A percentile compares a stretch with the other conserved stretches of the same genome.
phyloP scores from a whole-genome alignment of 2,329 filamentous ascomycete genomes.

The Juglanconis sp. region DNA sequence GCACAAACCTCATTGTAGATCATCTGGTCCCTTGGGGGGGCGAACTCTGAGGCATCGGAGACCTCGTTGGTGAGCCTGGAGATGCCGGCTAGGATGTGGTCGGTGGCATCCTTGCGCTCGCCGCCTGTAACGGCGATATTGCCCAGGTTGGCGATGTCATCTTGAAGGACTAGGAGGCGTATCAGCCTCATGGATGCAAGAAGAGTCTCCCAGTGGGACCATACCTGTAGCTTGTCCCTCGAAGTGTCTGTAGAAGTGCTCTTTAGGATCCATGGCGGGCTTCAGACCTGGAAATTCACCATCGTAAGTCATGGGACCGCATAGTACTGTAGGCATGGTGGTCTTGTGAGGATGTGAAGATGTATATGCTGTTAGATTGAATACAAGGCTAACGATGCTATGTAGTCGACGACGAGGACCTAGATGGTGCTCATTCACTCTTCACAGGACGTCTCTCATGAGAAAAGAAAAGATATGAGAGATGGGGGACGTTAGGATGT shows the following conservation, averaged over 20 bases:
- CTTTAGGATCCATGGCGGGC: slow-evolving; percentile 55
- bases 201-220: background rate
- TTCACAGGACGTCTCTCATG: background rate
- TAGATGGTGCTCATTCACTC: background rate
- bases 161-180: slow-evolving; percentile 62
- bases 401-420: background rate
- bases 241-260: slow-evolving; percentile 83
- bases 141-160: slow-evolving; percentile 68
- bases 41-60: slow-evolving; percentile 74
- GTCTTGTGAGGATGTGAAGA: background rate
- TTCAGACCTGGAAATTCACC: slow-evolving; percentile 22
- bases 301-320: slow-evolving; percentile 16
- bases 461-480: background rate
- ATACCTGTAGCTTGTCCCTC: slow-evolving; percentile 62
- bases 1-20: slow-evolving; percentile 70
- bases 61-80: slow-evolving; percentile 79
- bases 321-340: slow-evolving; percentile 11
- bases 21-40: slow-evolving; percentile 86
- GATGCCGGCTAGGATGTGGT: slow-evolving; percentile 76
- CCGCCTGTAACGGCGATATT: slow-evolving; percentile 62
- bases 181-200: background rate
- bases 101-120: slow-evolving; percentile 76
- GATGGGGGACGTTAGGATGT: background rate
- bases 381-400: background rate
- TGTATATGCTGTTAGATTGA: background rate